These are phyloP conservation scores for Citrus medica DNA, from an alignment of 345 rosid species.

Conservation along the genomic window DNA sequence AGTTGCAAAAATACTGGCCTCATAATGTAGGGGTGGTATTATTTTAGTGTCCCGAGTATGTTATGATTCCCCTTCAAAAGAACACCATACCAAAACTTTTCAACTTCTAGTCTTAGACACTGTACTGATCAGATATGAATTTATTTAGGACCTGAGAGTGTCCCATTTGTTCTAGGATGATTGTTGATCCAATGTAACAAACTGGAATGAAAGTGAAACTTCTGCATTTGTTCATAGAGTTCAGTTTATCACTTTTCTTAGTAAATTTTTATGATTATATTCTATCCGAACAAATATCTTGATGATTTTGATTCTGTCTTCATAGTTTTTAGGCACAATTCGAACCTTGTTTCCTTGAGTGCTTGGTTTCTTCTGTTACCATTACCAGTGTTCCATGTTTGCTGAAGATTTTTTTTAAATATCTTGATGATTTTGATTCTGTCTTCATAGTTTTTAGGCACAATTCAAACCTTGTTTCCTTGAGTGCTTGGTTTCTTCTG, in stretches of 20 bases:
- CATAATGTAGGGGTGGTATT: not conserved
- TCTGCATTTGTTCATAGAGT: not conserved
- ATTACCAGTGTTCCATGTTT: not conserved
- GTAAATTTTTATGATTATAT: not conserved
- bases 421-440: not conserved
- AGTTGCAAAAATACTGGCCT: not conserved
- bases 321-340: not conserved
- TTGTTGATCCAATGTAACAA: not conserved
- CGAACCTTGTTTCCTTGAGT: not conserved
- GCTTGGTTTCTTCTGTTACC: not conserved
- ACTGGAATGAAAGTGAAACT: not conserved
- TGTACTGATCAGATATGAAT: not conserved
- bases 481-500: not conserved
- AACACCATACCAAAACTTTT: not conserved
- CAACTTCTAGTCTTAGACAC: not conserved
- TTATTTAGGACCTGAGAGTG: not conserved
- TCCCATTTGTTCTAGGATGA: not conserved
- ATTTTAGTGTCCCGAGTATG: not conserved
- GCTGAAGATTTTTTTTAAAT: not conserved
- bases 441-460: not conserved
- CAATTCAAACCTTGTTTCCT: not conserved
- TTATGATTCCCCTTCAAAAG: not conserved
- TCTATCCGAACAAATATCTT: not conserved
- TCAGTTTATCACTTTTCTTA: not conserved
- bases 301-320: not conserved